Conservation (phyloP, 805 yeast genomes). For the Debaryomyces castellii region DNA sequence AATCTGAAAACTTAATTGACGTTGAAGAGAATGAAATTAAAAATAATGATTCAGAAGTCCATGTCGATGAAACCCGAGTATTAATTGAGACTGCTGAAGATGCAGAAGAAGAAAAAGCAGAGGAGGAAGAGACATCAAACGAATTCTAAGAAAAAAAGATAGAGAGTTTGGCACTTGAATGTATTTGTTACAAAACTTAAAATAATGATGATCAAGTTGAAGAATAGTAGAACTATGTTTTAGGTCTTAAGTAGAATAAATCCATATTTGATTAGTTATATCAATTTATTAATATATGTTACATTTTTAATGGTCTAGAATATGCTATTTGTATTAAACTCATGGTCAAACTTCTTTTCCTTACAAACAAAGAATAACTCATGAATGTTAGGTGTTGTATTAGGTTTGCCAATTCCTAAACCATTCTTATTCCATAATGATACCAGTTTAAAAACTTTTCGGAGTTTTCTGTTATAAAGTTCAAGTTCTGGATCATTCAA, state of each 20-base stretch:
- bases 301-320: not conserved
- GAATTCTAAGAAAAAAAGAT: not conserved
- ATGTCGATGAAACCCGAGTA: constrained; percentile 4
- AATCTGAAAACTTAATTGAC: constrained; percentile 16
- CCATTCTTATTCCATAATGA: constrained; percentile 14
- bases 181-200: not conserved
- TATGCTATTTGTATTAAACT: constrained; percentile 4
- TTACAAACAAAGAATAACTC: constrained; percentile 30
- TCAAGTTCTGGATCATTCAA: constrained; percentile 27
- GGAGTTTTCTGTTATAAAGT: constrained; percentile 21
- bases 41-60: not conserved
- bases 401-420: not conserved
- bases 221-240: not conserved
- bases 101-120: constrained; percentile 1
- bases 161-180: not conserved
- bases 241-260: not conserved
- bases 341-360: constrained; percentile 18
- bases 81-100: constrained; percentile 1
- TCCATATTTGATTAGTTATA: constrained; percentile 1
- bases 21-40: constrained; percentile 11
- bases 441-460: constrained; percentile 26
- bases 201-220: not conserved
- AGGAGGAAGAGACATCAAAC: not conserved
- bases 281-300: not conserved
- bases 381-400: not conserved